Evolutionary conservation across 2,329 filamentous ascomycete genomes (phyloP).

Genomic region (Ceratocystis cubensis): DNA sequence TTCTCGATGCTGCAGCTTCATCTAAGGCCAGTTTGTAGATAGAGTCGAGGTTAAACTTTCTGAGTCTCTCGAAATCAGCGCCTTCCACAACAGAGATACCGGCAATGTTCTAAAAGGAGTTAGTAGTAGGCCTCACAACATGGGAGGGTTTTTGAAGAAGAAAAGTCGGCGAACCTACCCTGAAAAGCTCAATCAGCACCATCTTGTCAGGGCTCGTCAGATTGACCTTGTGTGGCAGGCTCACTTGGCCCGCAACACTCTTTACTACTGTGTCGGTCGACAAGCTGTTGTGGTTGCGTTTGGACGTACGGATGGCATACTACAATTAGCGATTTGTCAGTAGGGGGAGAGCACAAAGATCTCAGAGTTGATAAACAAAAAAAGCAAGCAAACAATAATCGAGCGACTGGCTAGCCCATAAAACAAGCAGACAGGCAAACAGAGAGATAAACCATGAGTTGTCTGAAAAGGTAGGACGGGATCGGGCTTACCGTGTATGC

Average conservation of each 20-base stretch:
- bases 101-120: constrained; percentile 48
- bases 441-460: no score
- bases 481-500: constrained; percentile 34
- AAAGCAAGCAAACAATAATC: not conserved
- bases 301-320: constrained; percentile 75
- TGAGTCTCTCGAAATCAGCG: constrained; percentile 56
- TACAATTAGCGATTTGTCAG: constrained; percentile 28
- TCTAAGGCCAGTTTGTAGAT: constrained; percentile 40
- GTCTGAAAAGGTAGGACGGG: not conserved
- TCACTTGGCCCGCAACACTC: constrained; percentile 53
- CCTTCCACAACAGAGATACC: constrained; percentile 68
- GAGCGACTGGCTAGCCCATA: not conserved
- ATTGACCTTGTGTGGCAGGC: constrained; percentile 59
- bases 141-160: not conserved
- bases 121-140: not conserved
- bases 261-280: constrained; percentile 59
- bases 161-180: not conserved
- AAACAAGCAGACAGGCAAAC: no score
- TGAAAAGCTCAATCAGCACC: constrained; percentile 64
- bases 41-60: constrained; percentile 66
- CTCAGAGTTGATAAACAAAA: not conserved
- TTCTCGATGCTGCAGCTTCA: not conserved
- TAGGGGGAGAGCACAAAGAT: not conserved
- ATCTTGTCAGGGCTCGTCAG: constrained; percentile 66
- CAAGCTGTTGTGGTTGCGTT: constrained; percentile 59